These are phyloP conservation scores for Trypanosoma platydactyli DNA, from an alignment of 208 protist species.

Conservation along the genomic window DNA sequence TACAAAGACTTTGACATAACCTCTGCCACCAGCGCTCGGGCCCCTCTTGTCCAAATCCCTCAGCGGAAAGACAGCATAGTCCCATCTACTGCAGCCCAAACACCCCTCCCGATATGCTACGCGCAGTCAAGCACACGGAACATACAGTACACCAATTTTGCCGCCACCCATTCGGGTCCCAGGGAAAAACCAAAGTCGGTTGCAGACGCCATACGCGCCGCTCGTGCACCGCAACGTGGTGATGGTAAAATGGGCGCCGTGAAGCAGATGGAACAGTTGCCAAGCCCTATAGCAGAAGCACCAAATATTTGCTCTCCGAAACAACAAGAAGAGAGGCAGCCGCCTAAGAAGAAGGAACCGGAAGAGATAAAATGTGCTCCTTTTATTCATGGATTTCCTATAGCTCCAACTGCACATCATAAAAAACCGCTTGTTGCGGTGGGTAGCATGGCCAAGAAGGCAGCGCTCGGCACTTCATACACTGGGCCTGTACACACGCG, in stretches of 20 bases:
- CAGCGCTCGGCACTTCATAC: slow-evolving; percentile 18
- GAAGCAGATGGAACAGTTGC: not conserved
- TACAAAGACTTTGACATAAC: slow-evolving; percentile 26
- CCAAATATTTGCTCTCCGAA: not conserved
- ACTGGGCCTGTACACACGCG: slow-evolving; percentile 37
- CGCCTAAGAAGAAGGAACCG: not conserved
- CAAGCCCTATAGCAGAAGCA: not conserved
- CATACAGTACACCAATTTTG: slow-evolving; percentile 39
- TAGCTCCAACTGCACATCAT: not conserved
- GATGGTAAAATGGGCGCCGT: not conserved
- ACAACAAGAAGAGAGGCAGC: not conserved
- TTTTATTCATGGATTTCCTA: not conserved
- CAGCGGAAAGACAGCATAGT: not conserved
- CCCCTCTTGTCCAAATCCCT: not conserved
- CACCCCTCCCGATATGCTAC: not conserved
- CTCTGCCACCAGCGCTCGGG: not conserved
- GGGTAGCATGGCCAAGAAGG: not conserved
- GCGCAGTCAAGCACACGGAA: slow-evolving; percentile 7
- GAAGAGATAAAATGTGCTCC: not conserved
- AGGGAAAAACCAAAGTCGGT: slow-evolving; percentile 26
- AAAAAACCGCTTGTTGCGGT: not conserved
- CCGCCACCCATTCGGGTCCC: not conserved
- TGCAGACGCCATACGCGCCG: slow-evolving; percentile 38
- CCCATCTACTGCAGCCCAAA: not conserved
- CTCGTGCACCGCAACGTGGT: slow-evolving; percentile 24